Evolutionary conservation across 768 basidiomycete species (phyloP).

Genomic region (Boletus rufocinnamomeus): DNA sequence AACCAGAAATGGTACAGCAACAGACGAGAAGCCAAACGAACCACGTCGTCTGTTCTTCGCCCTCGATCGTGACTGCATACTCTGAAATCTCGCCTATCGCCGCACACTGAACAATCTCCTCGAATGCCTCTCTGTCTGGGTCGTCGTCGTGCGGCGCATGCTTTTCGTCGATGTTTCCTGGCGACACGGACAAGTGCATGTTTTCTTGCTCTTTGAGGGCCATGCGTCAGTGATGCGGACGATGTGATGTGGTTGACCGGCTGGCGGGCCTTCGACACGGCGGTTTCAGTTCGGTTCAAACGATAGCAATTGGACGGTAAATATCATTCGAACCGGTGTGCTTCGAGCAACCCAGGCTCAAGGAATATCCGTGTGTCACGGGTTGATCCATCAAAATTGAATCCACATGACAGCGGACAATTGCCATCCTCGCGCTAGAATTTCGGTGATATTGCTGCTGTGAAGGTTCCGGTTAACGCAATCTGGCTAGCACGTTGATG

Average conservation of each 20-base stretch:
- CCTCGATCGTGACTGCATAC: slow-evolving; percentile 58
- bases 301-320: background rate
- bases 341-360: background rate
- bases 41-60: slow-evolving; percentile 65
- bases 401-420: background rate
- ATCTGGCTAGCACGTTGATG: background rate
- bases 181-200: background rate
- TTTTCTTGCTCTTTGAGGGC: background rate
- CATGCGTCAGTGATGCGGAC: background rate
- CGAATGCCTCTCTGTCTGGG: slow-evolving; percentile 9
- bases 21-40: slow-evolving; percentile 79
- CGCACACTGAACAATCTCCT: slow-evolving; percentile 19
- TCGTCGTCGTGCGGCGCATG: background rate
- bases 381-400: background rate
- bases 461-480: background rate
- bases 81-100: slow-evolving; percentile 56
- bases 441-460: background rate
- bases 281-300: background rate
- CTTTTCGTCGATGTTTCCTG: slow-evolving; percentile 7
- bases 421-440: background rate
- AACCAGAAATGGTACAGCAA: slow-evolving; percentile 73
- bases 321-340: background rate
- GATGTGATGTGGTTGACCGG: background rate
- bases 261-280: background rate
- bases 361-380: background rate